A percentile compares a stretch with the other conserved stretches of the same genome.
Conservation (phyloP, 129 eudicot genomes). For the Rutidosis leptorrhynchoides region DNA sequence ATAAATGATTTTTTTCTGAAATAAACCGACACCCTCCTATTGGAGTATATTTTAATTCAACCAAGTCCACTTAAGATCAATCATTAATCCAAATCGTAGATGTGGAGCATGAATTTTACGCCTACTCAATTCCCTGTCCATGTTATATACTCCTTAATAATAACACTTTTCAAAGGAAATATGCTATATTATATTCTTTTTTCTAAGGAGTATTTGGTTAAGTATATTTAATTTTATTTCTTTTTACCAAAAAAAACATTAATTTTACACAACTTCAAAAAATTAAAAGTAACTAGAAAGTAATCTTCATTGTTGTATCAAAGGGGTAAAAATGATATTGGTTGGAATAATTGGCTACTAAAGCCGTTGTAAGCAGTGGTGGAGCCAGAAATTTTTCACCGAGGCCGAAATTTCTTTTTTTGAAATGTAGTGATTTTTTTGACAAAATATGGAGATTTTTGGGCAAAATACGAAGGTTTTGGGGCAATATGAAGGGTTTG, state of each 20-base stretch:
- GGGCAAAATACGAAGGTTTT: too few species aligned
- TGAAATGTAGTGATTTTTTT: too few species aligned
- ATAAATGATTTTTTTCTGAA: not conserved
- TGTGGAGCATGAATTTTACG: conserved; percentile 8
- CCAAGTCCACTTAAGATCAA: conserved; percentile 26
- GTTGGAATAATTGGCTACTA: too few species aligned
- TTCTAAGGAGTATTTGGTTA: not conserved
- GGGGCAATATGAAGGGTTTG: too few species aligned
- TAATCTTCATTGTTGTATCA: too few species aligned
- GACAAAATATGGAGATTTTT: too few species aligned
- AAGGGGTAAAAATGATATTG: too few species aligned
- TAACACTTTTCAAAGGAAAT: conserved; percentile 13
- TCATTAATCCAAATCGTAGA: conserved; percentile 35
- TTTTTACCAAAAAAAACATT: not conserved
- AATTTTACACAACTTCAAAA: not conserved
- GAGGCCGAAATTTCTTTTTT: too few species aligned
- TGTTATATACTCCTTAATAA: conserved; percentile 16
- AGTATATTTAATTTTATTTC: too few species aligned
- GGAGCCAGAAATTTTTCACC: too few species aligned
- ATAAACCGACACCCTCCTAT: conserved; percentile 25
- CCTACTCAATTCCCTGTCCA: conserved; percentile 29
- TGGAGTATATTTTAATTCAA: not conserved
- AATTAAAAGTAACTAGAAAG: too few species aligned
- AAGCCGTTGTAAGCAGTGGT: too few species aligned
- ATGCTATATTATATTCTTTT: conserved; percentile 15